Base-by-base conservation (phyloP, 768 basidiomycete species). In the Panus rudis region DNA sequence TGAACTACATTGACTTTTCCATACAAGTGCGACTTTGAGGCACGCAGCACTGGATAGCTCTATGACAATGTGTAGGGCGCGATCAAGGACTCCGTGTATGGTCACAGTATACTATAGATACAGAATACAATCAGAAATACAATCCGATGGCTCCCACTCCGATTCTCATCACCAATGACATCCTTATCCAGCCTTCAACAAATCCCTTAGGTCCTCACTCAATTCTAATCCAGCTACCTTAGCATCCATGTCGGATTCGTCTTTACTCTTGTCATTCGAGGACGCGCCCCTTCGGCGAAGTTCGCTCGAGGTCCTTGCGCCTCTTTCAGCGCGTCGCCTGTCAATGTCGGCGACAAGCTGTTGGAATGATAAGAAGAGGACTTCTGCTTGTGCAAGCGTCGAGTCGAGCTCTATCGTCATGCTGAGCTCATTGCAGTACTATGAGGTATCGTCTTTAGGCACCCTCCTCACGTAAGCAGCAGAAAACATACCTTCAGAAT, bases 381-480 rank as follows among this genome's bases (percentile, higher is more conserved):
- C 92, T 63, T 99, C 96, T 8, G 94, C 96, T 65, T 98, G 96
- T 0, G 91, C 85, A 7, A 99, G 76, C 16, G 96, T 94, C 1
- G 84, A 80, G 60, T 96, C 86, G n/a, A 98, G 76, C 60, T 98
- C 96, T 52, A 99, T 94, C 40, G 92, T 90, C 84, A 91, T 91
- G 64, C 85, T 89, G 48, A 94, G 78, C 54, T 94, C 90, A 57
- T 93, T 94, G 69, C 88, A 90, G 55, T 93, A 96, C 82, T 85
- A 52, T 25, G 33, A 24, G 46, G 23, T 23, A 46, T 2, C 31
- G 41, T 53, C 17, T 44, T 21, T 17, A 27, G 28, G 22, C 3
- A 23, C 16, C 12, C 41, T 35, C 20, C 19, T 42, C 21, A 30
- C 19, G 20, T 38, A 41, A 25, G 40, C 7, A 4, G 19, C 10